A percentile compares a stretch with the other conserved stretches of the same genome.
Conservation (phyloP, 768 basidiomycete species). For the Auriscalpium orientale region DNA sequence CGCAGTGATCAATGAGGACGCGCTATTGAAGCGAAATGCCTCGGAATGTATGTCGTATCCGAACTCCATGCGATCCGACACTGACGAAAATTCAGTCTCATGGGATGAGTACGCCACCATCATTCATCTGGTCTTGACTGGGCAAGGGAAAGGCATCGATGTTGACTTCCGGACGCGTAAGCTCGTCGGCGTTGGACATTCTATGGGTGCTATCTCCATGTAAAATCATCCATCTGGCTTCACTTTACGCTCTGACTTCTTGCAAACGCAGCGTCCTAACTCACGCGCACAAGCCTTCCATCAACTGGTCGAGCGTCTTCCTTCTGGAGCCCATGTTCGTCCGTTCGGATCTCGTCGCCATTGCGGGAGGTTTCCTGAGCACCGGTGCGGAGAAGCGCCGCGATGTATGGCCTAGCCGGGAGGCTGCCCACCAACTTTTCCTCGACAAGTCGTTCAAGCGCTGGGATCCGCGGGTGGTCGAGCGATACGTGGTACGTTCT, state of each 20-base stretch:
- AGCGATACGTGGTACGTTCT: slow-evolving; percentile 32
- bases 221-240: slow-evolving; percentile 19
- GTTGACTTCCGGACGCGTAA: slow-evolving; percentile 41
- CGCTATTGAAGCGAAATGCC: slow-evolving; percentile 17
- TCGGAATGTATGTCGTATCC: slow-evolving; percentile 29
- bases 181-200: slow-evolving; percentile 47
- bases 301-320: slow-evolving; percentile 33
- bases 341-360: slow-evolving; percentile 1
- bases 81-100: not conserved
- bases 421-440: slow-evolving; percentile 36
- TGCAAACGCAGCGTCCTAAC: slow-evolving; percentile 29
- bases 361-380: slow-evolving; percentile 16
- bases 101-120: slow-evolving; percentile 29
- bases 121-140: slow-evolving; percentile 41
- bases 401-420: slow-evolving; percentile 45
- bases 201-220: slow-evolving; percentile 44
- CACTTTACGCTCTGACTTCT: not conserved
- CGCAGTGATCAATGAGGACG: slow-evolving; percentile 38
- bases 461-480: slow-evolving; percentile 45
- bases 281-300: slow-evolving; percentile 31
- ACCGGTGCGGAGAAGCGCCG: slow-evolving; percentile 31
- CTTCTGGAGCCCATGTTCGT: slow-evolving; percentile 41
- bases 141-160: slow-evolving; percentile 39
- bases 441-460: slow-evolving; percentile 31
- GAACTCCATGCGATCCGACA: not conserved